Evolutionary conservation across 164 flowering plant species (phyloP), one percentile per base, ranked within the genome.

Genomic region (Pachysandra terminalis): DNA sequence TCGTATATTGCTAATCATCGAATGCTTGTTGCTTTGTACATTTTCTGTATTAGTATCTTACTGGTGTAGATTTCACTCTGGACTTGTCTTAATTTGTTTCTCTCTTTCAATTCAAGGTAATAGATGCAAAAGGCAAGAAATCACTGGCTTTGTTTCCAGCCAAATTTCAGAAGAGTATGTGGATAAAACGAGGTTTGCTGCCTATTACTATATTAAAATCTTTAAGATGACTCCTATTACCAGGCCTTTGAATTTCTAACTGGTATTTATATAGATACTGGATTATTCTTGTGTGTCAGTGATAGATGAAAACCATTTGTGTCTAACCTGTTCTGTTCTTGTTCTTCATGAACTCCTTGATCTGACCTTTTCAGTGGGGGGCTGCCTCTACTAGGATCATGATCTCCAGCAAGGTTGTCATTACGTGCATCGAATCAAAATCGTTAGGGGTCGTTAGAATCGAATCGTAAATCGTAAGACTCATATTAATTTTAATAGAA

Each of bases 161-260:
- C n/a, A 93, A 90, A 75, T 89, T 93, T 74, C 91, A 86, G 59
- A 89, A 88, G 84, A 85, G 88, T 81, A 81, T 90, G 81, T 93
- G 98, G 98, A 88, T 90, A 21, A 90, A 84, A 77, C 82, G 74
- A 85, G 97, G 97, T 89, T 59, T 59, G 81, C 69, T 71, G 26
- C 5, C 2, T 8, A 3, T 48, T 22, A 19, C 15, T 19, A 24
- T 12, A 28, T 22, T 1, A 32, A 32, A 32, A 3, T 32, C 37
- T 32, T 32, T 32, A 7, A 32, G 37, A 32, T 32, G n/a, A n/a
- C n/a, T n/a, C n/a, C n/a, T n/a, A n/a, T n/a, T n/a, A n/a, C n/a
- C n/a, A n/a, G n/a, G n/a, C n/a, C n/a, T n/a, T n/a, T n/a, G n/a
- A n/a, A n/a, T 32, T 32, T 32, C 7, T 32, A 32, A 32, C n/a